Conservation (phyloP, 129 eudicot genomes). For the Deinandra increscens region DNA sequence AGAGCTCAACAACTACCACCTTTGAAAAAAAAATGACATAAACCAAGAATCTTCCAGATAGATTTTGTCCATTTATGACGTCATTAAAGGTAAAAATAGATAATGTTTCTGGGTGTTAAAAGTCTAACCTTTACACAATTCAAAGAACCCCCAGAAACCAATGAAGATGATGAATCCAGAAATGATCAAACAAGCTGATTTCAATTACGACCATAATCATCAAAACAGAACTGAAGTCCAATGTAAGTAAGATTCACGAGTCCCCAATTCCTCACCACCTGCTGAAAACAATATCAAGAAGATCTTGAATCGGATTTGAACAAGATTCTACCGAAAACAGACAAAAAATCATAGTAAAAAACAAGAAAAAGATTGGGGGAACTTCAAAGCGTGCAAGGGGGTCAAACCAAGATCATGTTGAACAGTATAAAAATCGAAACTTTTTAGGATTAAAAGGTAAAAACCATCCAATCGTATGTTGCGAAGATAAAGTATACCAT, state of each 20-base stretch:
- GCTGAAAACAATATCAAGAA: constrained; percentile 30
- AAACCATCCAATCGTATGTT: background rate
- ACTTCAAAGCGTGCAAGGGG: no score
- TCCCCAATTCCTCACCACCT: constrained; percentile 21
- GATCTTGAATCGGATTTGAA: constrained; percentile 20
- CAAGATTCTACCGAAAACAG: constrained; percentile 13
- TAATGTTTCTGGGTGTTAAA: constrained; percentile 22
- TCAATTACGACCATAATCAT: constrained; percentile 47
- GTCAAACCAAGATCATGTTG: no score
- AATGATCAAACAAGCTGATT: constrained; percentile 38
- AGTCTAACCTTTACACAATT: constrained; percentile 47
- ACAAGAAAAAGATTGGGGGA: background rate
- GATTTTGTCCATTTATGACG: constrained; percentile 29
- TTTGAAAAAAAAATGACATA: background rate
- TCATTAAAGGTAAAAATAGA: constrained; percentile 21
- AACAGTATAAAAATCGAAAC: background rate
- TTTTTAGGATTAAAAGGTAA: background rate
- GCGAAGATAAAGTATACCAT: constrained; percentile 2
- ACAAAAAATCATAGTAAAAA: constrained; percentile 6
- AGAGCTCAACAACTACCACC: constrained; percentile 13
- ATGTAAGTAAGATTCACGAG: constrained; percentile 26
- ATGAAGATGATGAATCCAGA: constrained; percentile 49
- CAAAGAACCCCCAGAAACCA: constrained; percentile 41
- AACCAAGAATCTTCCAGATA: constrained; percentile 29
- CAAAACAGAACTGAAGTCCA: constrained; percentile 16